phyloP scores from a whole-genome alignment of 1,284 basidiomycete species.

The Sphagnurus paluster region DNA sequence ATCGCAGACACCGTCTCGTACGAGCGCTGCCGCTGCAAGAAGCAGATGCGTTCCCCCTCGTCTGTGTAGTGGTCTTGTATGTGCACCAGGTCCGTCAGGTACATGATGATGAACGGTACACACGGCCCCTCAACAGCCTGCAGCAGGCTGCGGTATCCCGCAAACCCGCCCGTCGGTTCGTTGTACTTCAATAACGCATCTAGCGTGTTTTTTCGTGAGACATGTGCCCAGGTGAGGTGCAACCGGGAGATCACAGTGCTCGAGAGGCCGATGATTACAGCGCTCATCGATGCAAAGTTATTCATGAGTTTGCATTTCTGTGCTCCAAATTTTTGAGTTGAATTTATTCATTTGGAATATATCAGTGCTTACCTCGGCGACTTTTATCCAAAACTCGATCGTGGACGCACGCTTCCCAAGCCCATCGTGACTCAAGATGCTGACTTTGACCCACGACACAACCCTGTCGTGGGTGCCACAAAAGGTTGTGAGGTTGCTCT shows the following conservation, averaged over 20 bases:
- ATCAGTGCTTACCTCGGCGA: slow-evolving; percentile 60
- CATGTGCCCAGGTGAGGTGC: slow-evolving; percentile 69
- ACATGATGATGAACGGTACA: slow-evolving; percentile 66
- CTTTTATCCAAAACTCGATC: slow-evolving; percentile 75
- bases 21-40: slow-evolving; percentile 58
- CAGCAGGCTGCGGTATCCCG: slow-evolving; percentile 54
- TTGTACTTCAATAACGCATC: slow-evolving; percentile 54
- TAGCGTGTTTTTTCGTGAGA: slow-evolving; percentile 48
- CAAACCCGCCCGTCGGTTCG: slow-evolving; percentile 58
- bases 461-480: slow-evolving; percentile 62
- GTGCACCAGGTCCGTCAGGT: slow-evolving; percentile 59
- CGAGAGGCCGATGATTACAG: slow-evolving; percentile 63
- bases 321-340: no score
- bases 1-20: slow-evolving; percentile 55
- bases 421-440: slow-evolving; percentile 52
- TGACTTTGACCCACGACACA: slow-evolving; percentile 64
- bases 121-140: slow-evolving; percentile 56
- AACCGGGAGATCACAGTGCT: slow-evolving; percentile 57
- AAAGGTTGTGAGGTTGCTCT: slow-evolving; percentile 53
- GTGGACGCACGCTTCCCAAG: slow-evolving; percentile 55
- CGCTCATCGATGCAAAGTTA: slow-evolving; percentile 69
- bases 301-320: slow-evolving; percentile 67
- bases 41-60: slow-evolving; percentile 46
- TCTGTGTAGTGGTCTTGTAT: slow-evolving; percentile 52
- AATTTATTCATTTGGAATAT: neutral